phyloP scores from a whole-genome alignment of 352 stramenopile species.

The Phytophthora aleatoria region DNA sequence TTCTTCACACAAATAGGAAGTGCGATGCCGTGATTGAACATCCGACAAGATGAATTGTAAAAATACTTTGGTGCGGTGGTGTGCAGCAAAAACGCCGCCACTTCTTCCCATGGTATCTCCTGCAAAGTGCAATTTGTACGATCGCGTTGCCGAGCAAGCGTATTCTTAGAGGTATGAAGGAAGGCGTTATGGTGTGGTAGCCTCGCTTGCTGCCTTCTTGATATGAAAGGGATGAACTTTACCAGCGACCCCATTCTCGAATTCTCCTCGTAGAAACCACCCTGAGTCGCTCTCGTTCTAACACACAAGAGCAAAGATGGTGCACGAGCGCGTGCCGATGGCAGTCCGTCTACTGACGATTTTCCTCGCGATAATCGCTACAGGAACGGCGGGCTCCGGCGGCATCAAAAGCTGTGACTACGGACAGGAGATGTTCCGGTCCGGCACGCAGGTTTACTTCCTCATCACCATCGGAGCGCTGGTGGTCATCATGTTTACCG shows the following conservation, averaged over 20 bases:
- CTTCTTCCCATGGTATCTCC: not conserved
- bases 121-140: not conserved
- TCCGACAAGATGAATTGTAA: not conserved
- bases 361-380: conserved; percentile 47
- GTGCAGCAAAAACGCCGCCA: not conserved
- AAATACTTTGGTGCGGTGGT: not conserved
- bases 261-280: conserved; percentile 16
- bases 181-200: not conserved
- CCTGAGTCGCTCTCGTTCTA: not conserved
- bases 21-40: no score
- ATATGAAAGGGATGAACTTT: no score
- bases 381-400: conserved; percentile 39
- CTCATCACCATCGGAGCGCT: conserved; percentile 49
- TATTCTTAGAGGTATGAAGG: conserved; percentile 22
- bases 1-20: conserved; percentile 14
- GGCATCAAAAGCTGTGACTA: conserved; percentile 62
- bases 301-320: conserved; percentile 25
- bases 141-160: conserved; percentile 16
- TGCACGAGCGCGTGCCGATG: conserved; percentile 47
- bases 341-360: conserved; percentile 47
- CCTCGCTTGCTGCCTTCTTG: no score
- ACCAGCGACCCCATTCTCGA: conserved; percentile 13
- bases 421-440: conserved; percentile 56
- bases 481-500: conserved; percentile 36
- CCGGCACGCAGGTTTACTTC: conserved; percentile 61